phyloP scores from a whole-genome alignment of 805 yeast genomes.

The Myxozyma neotropica region DNA sequence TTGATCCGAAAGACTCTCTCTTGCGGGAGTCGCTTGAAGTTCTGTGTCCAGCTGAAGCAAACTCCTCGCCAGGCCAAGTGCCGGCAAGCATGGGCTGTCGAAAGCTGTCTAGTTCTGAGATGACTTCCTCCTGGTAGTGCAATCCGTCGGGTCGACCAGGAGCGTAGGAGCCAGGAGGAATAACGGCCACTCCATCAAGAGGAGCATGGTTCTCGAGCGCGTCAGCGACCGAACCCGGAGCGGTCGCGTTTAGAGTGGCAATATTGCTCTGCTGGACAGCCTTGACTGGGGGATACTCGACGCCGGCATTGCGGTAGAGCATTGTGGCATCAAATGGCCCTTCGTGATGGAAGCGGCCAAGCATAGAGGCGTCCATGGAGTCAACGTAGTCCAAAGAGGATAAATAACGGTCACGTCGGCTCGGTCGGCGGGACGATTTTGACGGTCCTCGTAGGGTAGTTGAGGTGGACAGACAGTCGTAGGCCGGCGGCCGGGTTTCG shows the following conservation, averaged over 20 bases:
- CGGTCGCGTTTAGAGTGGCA: constrained; percentile 14
- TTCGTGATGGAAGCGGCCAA: constrained; percentile 23
- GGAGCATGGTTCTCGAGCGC: constrained; percentile 12
- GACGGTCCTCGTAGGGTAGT: background rate
- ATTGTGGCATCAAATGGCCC: constrained; percentile 30
- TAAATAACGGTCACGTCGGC: background rate
- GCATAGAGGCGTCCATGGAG: constrained; percentile 1
- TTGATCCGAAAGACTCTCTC: background rate
- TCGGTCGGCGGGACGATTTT: background rate
- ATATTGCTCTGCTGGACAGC: constrained; percentile 21
- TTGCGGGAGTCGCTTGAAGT: background rate
- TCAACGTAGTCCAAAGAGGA: constrained; percentile 6
- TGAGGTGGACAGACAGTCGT: background rate
- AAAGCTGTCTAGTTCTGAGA: constrained; percentile 9
- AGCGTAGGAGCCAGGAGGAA: constrained; percentile 7
- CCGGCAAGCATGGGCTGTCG: constrained; percentile 6
- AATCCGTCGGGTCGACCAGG: constrained; percentile 21
- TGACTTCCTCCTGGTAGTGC: constrained; percentile 21
- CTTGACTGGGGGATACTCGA: constrained; percentile 23
- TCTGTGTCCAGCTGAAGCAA: constrained; percentile 3
- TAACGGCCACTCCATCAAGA: constrained; percentile 21
- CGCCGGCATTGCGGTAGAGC: constrained; percentile 18
- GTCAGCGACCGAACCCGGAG: constrained; percentile 20
- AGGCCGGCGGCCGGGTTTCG: background rate
- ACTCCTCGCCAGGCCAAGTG: constrained; percentile 27